phyloP scores from a whole-genome alignment of 2,329 filamentous ascomycete species.

The Coleophoma eucalyptorum region DNA sequence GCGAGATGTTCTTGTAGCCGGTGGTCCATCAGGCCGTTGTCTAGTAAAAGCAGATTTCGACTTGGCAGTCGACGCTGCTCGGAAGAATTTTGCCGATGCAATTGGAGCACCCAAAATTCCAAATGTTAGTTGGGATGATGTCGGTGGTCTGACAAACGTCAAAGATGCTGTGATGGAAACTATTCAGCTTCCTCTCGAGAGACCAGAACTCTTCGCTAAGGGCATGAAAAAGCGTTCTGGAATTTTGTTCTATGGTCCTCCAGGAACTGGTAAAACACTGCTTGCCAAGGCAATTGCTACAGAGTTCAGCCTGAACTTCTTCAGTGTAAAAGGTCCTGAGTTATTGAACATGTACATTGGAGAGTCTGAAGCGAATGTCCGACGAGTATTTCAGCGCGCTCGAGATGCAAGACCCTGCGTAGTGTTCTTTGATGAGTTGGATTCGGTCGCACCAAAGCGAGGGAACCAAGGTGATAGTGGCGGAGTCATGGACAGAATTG shows the following conservation, averaged over 20 bases:
- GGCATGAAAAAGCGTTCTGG: slow-evolving; percentile 97
- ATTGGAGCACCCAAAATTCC: slow-evolving; percentile 98
- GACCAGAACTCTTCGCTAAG: slow-evolving; percentile 91
- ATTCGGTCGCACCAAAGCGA: slow-evolving; percentile 91
- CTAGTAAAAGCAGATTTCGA: slow-evolving; percentile 85
- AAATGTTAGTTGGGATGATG: slow-evolving; percentile 94
- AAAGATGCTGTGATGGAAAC: slow-evolving; percentile 98
- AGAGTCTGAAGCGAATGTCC: slow-evolving; percentile 88
- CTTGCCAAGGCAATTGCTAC: slow-evolving; percentile 90
- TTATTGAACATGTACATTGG: slow-evolving; percentile 96
- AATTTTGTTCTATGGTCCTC: slow-evolving; percentile 88
- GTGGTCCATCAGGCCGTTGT: slow-evolving; percentile 73
- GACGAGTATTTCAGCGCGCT: slow-evolving; percentile 82
- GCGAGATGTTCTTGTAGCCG: slow-evolving; percentile 83
- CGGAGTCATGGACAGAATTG: slow-evolving; percentile 97
- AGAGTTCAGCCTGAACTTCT: slow-evolving; percentile 92
- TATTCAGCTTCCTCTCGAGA: slow-evolving; percentile 86
- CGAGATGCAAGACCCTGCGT: slow-evolving; percentile 83
- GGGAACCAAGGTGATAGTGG: slow-evolving; percentile 97
- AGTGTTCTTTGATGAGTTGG: slow-evolving; percentile 91
- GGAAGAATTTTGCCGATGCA: slow-evolving; percentile 96
- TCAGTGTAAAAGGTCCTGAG: slow-evolving; percentile 88
- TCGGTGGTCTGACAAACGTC: slow-evolving; percentile 87
- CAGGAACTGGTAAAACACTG: slow-evolving; percentile 89
- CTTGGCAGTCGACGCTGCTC: slow-evolving; percentile 86